Percentiles rank a stretch among this genome's conserved stretches.
phyloP scores from a whole-genome alignment of 768 basidiomycete genomes.

The Hortiboletus flavorubellus region DNA sequence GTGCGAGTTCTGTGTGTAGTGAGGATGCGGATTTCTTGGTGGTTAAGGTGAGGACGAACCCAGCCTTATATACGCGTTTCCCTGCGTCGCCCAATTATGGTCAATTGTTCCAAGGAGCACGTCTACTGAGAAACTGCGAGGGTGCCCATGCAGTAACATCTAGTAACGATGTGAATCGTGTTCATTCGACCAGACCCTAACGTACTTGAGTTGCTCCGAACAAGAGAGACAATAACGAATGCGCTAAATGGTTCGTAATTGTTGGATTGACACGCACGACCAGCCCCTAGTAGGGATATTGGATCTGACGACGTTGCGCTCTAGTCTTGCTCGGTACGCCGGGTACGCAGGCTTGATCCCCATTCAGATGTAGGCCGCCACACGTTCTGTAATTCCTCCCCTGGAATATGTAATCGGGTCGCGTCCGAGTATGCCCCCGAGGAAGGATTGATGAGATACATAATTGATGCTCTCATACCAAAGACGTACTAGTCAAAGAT shows the following conservation, averaged over 20 bases:
- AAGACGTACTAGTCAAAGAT: too few species aligned
- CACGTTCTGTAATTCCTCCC: too few species aligned
- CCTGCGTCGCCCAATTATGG: background rate
- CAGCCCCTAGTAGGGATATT: too few species aligned
- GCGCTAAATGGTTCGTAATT: background rate
- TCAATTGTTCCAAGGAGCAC: background rate
- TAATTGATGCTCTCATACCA: too few species aligned
- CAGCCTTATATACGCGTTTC: background rate
- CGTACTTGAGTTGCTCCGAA: background rate
- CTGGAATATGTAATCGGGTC: too few species aligned
- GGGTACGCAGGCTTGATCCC: background rate
- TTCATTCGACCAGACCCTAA: background rate
- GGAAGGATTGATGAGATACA: too few species aligned
- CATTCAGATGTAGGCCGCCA: background rate
- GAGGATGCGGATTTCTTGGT: background rate
- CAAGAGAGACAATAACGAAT: background rate
- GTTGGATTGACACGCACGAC: too few species aligned
- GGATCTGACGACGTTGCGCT: background rate
- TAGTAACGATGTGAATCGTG: background rate
- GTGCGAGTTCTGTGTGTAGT: too few species aligned
- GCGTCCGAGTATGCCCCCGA: too few species aligned
- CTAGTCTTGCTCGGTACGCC: background rate
- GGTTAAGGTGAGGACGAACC: background rate
- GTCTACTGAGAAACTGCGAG: background rate
- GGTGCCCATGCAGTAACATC: background rate